A percentile compares a stretch with the other conserved stretches of the same genome.
Evolutionary conservation across 768 basidiomycete genomes (phyloP).

Genomic region (Atractiella rhizophila): DNA sequence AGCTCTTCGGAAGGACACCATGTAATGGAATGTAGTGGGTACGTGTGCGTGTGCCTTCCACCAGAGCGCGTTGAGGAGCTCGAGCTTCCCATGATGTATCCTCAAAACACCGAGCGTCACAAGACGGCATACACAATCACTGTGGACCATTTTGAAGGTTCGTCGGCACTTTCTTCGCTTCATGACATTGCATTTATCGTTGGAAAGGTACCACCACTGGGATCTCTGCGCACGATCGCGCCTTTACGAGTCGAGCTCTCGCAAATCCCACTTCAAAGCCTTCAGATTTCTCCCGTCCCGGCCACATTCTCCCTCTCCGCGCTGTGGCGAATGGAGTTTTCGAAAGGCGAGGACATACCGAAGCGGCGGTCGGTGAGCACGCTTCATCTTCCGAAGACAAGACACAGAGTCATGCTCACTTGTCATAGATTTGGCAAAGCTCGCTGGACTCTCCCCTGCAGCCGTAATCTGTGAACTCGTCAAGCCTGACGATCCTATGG

Average conservation of each 20-base stretch:
- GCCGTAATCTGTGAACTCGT: constrained; percentile 87
- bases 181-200: neutral
- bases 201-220: constrained; percentile 65
- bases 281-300: constrained; percentile 65
- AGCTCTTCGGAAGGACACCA: too few relatives aligned
- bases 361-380: constrained; percentile 40
- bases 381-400: neutral
- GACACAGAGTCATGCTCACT: neutral
- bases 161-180: constrained; percentile 11
- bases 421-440: constrained; percentile 43
- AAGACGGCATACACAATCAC: constrained; percentile 88
- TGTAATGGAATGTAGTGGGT: constrained; percentile 52
- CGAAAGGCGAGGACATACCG: constrained; percentile 77
- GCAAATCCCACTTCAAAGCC: constrained; percentile 31
- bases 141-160: constrained; percentile 73
- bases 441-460: constrained; percentile 41
- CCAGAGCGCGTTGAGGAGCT: constrained; percentile 47
- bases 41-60: constrained; percentile 69
- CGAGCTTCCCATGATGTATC: constrained; percentile 81
- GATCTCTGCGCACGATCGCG: constrained; percentile 86
- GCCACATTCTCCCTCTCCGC: constrained; percentile 81
- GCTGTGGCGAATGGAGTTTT: constrained; percentile 64
- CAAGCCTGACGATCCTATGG: constrained; percentile 55
- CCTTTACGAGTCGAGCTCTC: constrained; percentile 59
- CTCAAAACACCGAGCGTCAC: constrained; percentile 63